Evolutionary conservation across 1,284 basidiomycete genomes (phyloP).

Genomic region (Lignosus rhinocerotis): DNA sequence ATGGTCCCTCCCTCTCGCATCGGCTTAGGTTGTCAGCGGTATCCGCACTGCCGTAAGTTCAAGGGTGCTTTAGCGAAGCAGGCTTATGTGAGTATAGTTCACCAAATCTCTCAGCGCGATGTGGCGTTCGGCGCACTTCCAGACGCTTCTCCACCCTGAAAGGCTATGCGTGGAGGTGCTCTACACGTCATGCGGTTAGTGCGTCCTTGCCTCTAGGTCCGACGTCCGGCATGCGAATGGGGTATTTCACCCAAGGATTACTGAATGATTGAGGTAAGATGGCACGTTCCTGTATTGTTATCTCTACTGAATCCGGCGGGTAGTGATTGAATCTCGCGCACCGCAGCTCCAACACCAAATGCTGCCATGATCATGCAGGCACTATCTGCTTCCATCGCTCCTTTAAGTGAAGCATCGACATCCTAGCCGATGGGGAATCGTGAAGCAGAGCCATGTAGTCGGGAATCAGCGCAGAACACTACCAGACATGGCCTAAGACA

Average conservation of each 20-base stretch:
- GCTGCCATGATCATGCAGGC: no score
- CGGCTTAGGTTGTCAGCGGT: not conserved
- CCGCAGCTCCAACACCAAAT: no score
- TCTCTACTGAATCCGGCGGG: not conserved
- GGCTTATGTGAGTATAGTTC: not conserved
- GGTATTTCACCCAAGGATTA: not conserved
- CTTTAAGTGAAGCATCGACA: no score
- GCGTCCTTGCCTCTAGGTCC: not conserved
- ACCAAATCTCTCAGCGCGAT: conserved; percentile 1
- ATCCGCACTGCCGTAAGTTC: conserved; percentile 13
- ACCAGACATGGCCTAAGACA: no score
- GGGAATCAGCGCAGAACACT: no score
- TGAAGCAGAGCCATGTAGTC: no score
- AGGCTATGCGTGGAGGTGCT: not conserved
- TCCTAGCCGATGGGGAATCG: no score
- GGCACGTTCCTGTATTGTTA: not conserved
- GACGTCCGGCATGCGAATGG: not conserved
- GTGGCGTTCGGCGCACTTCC: not conserved
- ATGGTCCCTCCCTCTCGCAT: conserved; percentile 1
- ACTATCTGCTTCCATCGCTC: no score
- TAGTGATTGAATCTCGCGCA: no score
- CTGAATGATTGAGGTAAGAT: not conserved
- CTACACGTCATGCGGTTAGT: not conserved
- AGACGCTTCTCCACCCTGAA: not conserved
- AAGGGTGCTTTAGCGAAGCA: not conserved